Evolutionary conservation across 805 yeast genomes (phyloP), one percentile per base, ranked within the genome.

Genomic region (Yarrowia sp.): DNA sequence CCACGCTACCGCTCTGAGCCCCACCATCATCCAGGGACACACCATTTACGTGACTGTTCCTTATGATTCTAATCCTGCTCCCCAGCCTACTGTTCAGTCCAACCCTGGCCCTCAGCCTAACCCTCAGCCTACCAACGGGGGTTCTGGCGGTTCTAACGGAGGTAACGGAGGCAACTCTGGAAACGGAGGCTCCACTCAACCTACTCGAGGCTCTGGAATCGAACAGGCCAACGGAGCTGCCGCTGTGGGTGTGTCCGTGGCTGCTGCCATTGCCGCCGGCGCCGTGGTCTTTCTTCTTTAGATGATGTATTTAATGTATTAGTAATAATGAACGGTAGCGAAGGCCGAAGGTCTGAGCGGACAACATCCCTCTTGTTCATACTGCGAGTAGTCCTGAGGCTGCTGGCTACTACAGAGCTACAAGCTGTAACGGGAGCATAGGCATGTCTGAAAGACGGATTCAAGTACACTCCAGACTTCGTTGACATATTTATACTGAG

Each of bases 151-250:
- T n/a, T n/a, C n/a, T n/a, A n/a, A n/a, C n/a, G n/a, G n/a, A n/a
- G n/a, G n/a, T n/a, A 27, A 27, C 29, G 29, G 29, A 27, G 29
- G 29, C 29, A 27, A 27, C 29, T 27, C 29, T 27, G 29, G 29
- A 27, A n/a, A n/a, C n/a, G n/a, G n/a, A n/a, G n/a, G 41, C 22
- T 19, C 41, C 19, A 3, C 27, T 14, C 24, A 6, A 16, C 44
- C 44, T 24, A 22, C 47, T 8, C 14, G 7, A n/a, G 47, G 31
- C 6, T 9, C 31, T 18, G 27, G 49, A n/a, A 42, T 42, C 19
- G 33, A 42, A 22, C 58, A 51, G 42, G 58, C 58, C 7, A 51
- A 35, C 58, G 58, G 58, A 1, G 58, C 58, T 7, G 16, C 58
- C 24, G 9, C 42, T 8, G 41, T 35, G 3, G 42, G 42, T 6